Conservation (phyloP, 208 protist genomes). For the Wallacemonas sp. region DNA sequence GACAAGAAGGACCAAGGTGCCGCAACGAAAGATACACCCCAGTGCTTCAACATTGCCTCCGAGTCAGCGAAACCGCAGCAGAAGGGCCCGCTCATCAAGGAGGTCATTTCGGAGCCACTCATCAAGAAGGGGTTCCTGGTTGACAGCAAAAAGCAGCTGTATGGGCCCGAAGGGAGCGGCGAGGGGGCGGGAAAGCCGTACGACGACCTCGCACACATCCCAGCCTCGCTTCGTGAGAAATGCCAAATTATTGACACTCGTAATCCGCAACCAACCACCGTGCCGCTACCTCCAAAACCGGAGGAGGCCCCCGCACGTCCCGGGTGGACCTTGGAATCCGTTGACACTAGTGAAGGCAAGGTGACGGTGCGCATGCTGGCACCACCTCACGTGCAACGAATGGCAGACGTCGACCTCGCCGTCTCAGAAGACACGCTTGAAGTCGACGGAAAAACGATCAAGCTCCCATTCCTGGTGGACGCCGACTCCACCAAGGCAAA, state of each 20-base stretch:
- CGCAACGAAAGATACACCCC: not conserved
- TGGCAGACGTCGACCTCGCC: constrained; percentile 62
- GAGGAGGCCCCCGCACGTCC: not conserved
- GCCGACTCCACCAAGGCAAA: constrained; percentile 58
- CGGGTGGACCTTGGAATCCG: constrained; percentile 23
- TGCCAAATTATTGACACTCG: constrained; percentile 81
- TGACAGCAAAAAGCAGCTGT: constrained; percentile 36
- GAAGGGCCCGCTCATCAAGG: constrained; percentile 51
- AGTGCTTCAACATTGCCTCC: constrained; percentile 19
- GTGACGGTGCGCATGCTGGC: constrained; percentile 42
- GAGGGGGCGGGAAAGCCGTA: constrained; percentile 52
- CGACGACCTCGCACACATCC: constrained; percentile 76
- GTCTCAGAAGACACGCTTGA: constrained; percentile 45
- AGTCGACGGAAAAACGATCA: constrained; percentile 37
- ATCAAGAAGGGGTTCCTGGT: constrained; percentile 80
- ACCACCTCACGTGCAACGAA: constrained; percentile 31
- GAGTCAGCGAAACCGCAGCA: constrained; percentile 9
- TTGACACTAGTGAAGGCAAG: constrained; percentile 14
- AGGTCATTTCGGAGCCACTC: constrained; percentile 47
- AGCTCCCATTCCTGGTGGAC: constrained; percentile 40
- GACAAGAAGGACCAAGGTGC: constrained; percentile 14
- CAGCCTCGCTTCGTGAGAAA: constrained; percentile 59
- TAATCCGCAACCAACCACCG: constrained; percentile 6
- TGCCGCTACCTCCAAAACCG: not conserved
- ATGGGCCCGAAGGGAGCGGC: constrained; percentile 51